Base-by-base conservation (phyloP, 495 filamentous ascomycete species). In the Penicillium samsonianum region DNA sequence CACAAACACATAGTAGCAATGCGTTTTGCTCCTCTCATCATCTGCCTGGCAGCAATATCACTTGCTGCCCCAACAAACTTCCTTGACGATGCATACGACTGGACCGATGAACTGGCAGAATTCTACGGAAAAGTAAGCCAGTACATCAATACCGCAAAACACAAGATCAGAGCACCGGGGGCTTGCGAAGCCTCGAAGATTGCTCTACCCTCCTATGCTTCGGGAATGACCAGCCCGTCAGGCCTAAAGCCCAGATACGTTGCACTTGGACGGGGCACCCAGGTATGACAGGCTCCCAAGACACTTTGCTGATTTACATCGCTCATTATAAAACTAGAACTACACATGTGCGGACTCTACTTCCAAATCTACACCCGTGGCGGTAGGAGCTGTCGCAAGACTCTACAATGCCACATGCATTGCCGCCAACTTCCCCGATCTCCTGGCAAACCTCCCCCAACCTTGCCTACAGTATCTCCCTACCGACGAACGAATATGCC, bases 401-500 rank as follows among this genome's bases (percentile, higher is more conserved):
- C 90, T 98, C 59, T 97, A 87, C 85, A 89, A 98, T 73, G 87
- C 82, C 42, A 88, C 88, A 48, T 98, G 93, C 78, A 66, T 90
- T 25, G 88, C 89, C 8, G 78, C 84, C 31, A 77, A 82, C 57
- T 80, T 80, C 59, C 86, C 88, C 3, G 81, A 84, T 49, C 73
- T 93, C 9, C 73, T 92, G 50, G 54, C 76, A 52, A 61, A 77
- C 9, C 74, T 89, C 42, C 68, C n/a, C 74, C 19, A 65, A 64
- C 56, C 59, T 75, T 26, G 68, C 67, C 16, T 74, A 73, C 58
- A 62, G 53, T 20, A 62, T 71, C 25, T 65, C 85, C 26, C 69
- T 95, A 30, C 69, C 73, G 7, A 54, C 30, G 2, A 59, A 53
- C 23, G 63, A 65, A 23, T 45, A 53, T 17, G 60, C 62, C 26